Evolutionary conservation across 2,329 filamentous ascomycete species (phyloP).

Genomic region (Samsoniella hepiali): DNA sequence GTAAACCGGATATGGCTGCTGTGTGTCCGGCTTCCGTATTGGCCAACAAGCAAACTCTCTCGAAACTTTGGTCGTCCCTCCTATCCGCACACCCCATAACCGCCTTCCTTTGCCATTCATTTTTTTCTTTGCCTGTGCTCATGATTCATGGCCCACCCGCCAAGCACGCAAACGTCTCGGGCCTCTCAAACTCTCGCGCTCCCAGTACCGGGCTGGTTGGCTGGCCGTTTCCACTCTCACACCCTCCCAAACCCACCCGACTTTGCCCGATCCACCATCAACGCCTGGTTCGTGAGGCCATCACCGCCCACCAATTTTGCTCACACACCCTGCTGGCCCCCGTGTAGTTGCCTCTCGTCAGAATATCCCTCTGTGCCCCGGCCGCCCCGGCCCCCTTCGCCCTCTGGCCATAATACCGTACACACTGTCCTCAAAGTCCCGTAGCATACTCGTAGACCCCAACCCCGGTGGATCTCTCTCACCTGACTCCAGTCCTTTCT

Average conservation of each 20-base stretch:
- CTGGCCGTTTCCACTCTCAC: slow-evolving; percentile 16
- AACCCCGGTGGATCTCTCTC: slow-evolving; percentile 22
- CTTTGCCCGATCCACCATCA: slow-evolving; percentile 20
- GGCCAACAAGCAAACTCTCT: slow-evolving; percentile 7
- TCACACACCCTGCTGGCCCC: slow-evolving; percentile 18
- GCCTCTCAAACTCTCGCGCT: slow-evolving; percentile 26
- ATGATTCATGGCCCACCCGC: slow-evolving; percentile 35
- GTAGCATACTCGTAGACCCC: slow-evolving; percentile 17
- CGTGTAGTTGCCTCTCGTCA: slow-evolving; percentile 13
- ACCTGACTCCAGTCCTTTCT: slow-evolving; percentile 24
- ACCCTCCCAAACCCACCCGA: slow-evolving; percentile 19
- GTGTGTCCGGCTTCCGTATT: not conserved
- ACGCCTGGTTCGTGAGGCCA: slow-evolving; percentile 20
- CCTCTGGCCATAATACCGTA: slow-evolving; percentile 11
- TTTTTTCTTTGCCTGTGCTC: slow-evolving; percentile 21
- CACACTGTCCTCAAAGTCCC: slow-evolving; percentile 11
- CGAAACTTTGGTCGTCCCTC: slow-evolving; percentile 12
- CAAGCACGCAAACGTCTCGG: slow-evolving; percentile 28
- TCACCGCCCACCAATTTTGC: slow-evolving; percentile 15
- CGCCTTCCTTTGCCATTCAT: not conserved
- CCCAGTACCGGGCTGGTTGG: slow-evolving; percentile 10
- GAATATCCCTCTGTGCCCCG: slow-evolving; percentile 18
- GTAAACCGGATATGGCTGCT: not conserved
- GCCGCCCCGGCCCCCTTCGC: slow-evolving; percentile 14
- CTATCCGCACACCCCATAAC: slow-evolving; percentile 10